phyloP scores from a whole-genome alignment of 371 early-diverging fungal species.

The Lichtheimia ramosa region DNA sequence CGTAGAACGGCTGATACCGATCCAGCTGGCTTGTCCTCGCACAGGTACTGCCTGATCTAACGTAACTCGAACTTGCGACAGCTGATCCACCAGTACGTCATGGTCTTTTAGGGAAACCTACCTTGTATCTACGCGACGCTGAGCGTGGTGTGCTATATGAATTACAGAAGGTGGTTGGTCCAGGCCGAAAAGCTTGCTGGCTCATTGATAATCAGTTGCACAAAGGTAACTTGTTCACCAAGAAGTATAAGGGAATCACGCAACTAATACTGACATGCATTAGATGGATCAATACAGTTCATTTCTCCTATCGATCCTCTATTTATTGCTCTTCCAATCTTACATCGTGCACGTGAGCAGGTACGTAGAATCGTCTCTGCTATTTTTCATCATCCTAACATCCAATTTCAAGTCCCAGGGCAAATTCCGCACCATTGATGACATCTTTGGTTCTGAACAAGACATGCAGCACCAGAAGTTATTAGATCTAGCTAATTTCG shows the following conservation, averaged over 20 bases:
- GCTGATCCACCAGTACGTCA: background rate
- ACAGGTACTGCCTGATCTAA: background rate
- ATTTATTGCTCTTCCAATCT: conserved; percentile 14
- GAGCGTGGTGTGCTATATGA: conserved; percentile 4
- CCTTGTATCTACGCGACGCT: conserved; percentile 1
- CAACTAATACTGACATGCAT: too few species aligned
- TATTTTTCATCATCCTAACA: background rate
- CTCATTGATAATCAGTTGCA: conserved; percentile 7
- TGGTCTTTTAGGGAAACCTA: background rate
- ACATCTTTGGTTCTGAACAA: conserved; percentile 5
- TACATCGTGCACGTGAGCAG: conserved; percentile 7
- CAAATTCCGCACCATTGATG: conserved; percentile 14
- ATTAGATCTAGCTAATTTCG: background rate
- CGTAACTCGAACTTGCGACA: background rate
- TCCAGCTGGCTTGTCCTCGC: conserved; percentile 11
- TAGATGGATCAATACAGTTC: conserved; percentile 14
- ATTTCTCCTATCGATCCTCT: conserved; percentile 21
- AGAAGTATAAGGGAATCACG: too few species aligned
- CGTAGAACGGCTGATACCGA: background rate
- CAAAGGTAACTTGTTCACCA: conserved; percentile 5
- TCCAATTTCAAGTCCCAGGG: background rate
- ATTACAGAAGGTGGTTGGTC: conserved; percentile 8
- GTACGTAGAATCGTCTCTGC: background rate
- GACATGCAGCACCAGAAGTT: background rate
- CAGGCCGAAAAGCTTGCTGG: conserved; percentile 11